A percentile compares a stretch with the other conserved stretches of the same genome.
Conservation (phyloP, 441 rosid genomes). For the Croton setiger region DNA sequence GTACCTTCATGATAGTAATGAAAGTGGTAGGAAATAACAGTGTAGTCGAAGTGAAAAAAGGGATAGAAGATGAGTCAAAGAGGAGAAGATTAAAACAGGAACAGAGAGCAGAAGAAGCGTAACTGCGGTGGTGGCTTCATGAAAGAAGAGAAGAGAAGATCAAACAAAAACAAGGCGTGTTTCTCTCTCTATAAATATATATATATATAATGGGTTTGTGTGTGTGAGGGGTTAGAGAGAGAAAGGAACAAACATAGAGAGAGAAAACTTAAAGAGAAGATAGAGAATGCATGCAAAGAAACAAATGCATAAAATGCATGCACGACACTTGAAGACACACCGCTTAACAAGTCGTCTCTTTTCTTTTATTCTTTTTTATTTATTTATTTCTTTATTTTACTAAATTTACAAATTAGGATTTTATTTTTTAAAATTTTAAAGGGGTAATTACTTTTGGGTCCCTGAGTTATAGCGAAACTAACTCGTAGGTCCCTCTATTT, state of each 20-base stretch:
- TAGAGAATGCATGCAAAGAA: constrained; percentile 65
- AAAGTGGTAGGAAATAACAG: background rate
- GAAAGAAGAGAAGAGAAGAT: too few species aligned
- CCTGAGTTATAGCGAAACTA: too few species aligned
- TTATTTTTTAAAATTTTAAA: too few species aligned
- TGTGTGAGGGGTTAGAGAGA: background rate
- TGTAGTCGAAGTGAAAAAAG: background rate
- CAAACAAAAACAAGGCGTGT: background rate
- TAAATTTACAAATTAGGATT: too few species aligned
- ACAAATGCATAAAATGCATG: constrained; percentile 80
- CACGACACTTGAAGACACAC: constrained; percentile 70
- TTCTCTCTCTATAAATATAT: background rate
- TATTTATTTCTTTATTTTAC: too few species aligned
- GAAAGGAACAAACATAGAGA: constrained; percentile 9
- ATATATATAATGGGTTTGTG: too few species aligned
- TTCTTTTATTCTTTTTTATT: background rate
- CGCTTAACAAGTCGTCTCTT: constrained; percentile 40
- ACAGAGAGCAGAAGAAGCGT: background rate
- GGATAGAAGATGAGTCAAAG: background rate
- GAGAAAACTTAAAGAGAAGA: constrained; percentile 23
- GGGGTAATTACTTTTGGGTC: too few species aligned
- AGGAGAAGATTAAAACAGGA: background rate
- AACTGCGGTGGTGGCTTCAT: too few species aligned
- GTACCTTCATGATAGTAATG: background rate
- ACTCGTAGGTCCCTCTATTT: too few species aligned